Percentiles rank a stretch among this genome's conserved stretches.
Evolutionary conservation across 176 grass and related monocot species (phyloP).

Genomic region (Oryza longistaminata): DNA sequence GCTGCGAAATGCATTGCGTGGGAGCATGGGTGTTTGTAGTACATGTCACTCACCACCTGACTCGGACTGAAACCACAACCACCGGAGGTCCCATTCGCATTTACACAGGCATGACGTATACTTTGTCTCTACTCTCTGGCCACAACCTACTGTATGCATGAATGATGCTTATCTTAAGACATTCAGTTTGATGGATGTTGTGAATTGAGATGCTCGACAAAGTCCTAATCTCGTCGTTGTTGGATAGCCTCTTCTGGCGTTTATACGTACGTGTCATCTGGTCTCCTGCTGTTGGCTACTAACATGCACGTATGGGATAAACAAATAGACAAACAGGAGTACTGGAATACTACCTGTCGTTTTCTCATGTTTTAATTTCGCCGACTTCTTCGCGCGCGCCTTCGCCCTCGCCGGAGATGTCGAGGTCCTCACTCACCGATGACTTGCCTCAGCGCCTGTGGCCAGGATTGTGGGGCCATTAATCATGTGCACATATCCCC

Average conservation of each 20-base stretch:
- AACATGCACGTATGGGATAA: neutral
- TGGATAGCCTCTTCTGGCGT: neutral
- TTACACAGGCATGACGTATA: neutral
- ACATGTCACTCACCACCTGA: neutral
- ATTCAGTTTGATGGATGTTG: neutral
- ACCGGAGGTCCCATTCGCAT: neutral
- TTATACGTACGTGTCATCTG: neutral
- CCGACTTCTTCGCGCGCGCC: constrained; percentile 72
- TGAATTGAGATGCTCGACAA: neutral
- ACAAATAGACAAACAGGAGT: neutral
- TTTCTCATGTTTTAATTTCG: neutral
- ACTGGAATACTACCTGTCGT: neutral
- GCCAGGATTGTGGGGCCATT: neutral
- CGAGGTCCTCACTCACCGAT: constrained; percentile 39
- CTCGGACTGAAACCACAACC: neutral
- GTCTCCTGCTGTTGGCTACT: neutral
- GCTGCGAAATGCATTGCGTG: too few relatives aligned
- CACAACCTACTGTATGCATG: neutral
- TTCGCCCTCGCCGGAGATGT: constrained; percentile 72
- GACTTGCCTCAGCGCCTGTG: neutral
- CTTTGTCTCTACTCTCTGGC: neutral
- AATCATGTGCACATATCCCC: neutral
- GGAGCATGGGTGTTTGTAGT: neutral
- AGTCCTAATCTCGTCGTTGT: neutral
- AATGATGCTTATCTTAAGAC: neutral